Evolutionary conservation across 1,284 basidiomycete genomes (phyloP).

Genomic region (Cutaneotrichosporon cavernicola): DNA sequence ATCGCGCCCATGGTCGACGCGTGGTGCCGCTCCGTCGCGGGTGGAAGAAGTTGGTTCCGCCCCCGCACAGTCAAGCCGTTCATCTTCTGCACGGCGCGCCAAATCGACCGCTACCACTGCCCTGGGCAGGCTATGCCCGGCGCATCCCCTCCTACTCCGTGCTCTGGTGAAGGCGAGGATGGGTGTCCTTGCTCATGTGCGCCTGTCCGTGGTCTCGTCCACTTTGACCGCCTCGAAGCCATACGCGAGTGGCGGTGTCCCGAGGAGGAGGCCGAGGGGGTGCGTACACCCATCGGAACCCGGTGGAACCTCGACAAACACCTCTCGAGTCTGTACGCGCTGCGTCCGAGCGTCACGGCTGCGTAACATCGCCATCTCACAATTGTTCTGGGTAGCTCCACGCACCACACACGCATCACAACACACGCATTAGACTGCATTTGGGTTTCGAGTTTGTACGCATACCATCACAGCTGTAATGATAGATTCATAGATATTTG

Average conservation of each 20-base stretch:
- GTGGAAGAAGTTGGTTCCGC: background rate
- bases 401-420: background rate
- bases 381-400: background rate
- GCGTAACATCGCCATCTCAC: background rate
- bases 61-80: conserved; percentile 1
- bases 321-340: conserved; percentile 2
- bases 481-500: background rate
- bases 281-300: background rate
- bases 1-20: conserved; percentile 5
- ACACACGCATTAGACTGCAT: background rate
- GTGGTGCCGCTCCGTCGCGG: background rate
- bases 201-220: background rate
- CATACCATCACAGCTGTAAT: background rate
- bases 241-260: conserved; percentile 1
- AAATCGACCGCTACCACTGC: conserved; percentile 2
- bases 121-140: background rate
- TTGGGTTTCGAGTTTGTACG: background rate
- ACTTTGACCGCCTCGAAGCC: background rate
- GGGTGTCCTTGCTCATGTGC: background rate
- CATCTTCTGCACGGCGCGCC: background rate
- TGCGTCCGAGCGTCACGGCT: background rate
- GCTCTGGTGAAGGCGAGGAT: background rate
- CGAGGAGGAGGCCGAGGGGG: background rate
- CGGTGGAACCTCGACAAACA: background rate
- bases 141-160: background rate